Base-by-base conservation (phyloP, 2,329 filamentous ascomycete species). In the Cladosporium sp. region DNA sequence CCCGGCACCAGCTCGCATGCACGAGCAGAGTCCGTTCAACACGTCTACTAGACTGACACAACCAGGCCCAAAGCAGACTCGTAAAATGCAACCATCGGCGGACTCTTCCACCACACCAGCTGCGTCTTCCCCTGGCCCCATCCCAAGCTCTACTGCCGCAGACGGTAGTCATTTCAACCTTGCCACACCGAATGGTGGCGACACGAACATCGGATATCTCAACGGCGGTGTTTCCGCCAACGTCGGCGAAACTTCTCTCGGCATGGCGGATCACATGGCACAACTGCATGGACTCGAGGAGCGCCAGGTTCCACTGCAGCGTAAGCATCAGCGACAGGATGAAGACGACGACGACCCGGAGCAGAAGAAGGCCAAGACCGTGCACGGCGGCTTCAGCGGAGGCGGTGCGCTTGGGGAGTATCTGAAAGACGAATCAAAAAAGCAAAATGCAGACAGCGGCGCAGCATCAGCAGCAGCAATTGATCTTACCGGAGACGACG, bases 201-300 rank as follows among this genome's bases (percentile, higher is more conserved):
- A 35, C 32, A 35, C 15, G 32, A 35, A 33, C n/a, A 15, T n/a
- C n/a, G n/a, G n/a, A n/a, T n/a, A n/a, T n/a, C n/a, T n/a, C n/a
- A n/a, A n/a, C n/a, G n/a, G n/a, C n/a, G n/a, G n/a, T n/a, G n/a
- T n/a, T n/a, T n/a, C n/a, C n/a, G n/a, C n/a, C n/a, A n/a, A n/a
- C n/a, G n/a, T n/a, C n/a, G n/a, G n/a, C n/a, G 22, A 27, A 9
- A 9, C 22, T 9, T 9, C 22, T 5, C 22, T 27, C 22, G 22
- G 22, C 22, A 27, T 27, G 22, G 22, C 22, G 4, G 22, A 27
- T 4, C 22, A 27, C n/a, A n/a, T n/a, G n/a, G 22, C 22, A 5
- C 22, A 27, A 9, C 2, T 79, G 82, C 27, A 75, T 90, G 64
- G 88, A 91, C 64, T 83, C 85, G 57, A 79, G 57, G 78, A 84